These are phyloP conservation scores for Dictyostelium firmibasis DNA, from an alignment of 78 protist genomes.

Conservation along the genomic window DNA sequence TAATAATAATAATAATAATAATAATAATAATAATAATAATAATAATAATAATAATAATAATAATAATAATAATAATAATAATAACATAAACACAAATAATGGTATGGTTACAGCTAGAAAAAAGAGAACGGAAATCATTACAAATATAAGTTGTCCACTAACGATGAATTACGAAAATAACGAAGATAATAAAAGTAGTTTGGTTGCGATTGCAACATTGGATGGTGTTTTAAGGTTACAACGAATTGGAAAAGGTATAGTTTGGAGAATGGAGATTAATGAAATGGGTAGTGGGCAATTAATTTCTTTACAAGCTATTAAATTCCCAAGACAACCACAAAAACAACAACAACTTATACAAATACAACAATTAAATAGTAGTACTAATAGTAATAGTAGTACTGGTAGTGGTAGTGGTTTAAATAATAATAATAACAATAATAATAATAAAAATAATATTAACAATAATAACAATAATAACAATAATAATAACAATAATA, in stretches of 20 bases:
- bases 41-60: background rate
- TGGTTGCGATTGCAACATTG: conserved; percentile 53
- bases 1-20: too few relatives aligned
- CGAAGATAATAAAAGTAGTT: background rate
- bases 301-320: conserved; percentile 42
- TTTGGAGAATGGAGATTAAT: conserved; percentile 72
- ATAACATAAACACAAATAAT: too few relatives aligned
- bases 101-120: background rate
- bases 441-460: background rate
- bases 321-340: background rate
- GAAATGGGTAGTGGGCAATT: conserved; percentile 75
- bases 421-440: background rate
- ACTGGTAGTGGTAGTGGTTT: background rate
- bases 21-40: background rate
- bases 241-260: conserved; percentile 41
- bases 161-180: background rate
- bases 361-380: too few relatives aligned
- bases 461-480: background rate
- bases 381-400: background rate
- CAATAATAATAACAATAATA: background rate
- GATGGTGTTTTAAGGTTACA: conserved; percentile 60
- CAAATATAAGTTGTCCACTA: conserved; percentile 51
- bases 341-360: background rate
- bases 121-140: conserved; percentile 54
- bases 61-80: background rate